These are phyloP conservation scores for Carnegiea gigantea DNA, from an alignment of 179 eudicot genomes.

Conservation along the genomic window DNA sequence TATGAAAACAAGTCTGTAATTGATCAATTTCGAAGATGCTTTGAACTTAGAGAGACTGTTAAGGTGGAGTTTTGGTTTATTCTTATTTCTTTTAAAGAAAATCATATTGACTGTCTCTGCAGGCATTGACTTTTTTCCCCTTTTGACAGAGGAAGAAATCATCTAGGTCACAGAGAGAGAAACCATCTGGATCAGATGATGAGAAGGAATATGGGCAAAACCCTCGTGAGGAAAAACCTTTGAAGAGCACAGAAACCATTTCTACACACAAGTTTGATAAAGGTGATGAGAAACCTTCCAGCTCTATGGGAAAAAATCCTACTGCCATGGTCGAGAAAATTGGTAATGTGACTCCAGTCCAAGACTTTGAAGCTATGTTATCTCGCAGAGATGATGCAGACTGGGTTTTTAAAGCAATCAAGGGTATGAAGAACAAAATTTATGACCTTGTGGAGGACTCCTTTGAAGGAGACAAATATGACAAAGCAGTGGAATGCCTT, in stretches of 20 bases:
- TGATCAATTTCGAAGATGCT: conserved; percentile 58
- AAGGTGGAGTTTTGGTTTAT: conserved; percentile 47
- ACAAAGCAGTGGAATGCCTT: conserved; percentile 71
- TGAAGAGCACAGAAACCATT: conserved; percentile 11
- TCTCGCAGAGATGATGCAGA: conserved; percentile 84
- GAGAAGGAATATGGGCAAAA: conserved; percentile 44
- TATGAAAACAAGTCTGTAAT: conserved; percentile 56
- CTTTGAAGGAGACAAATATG: conserved; percentile 51
- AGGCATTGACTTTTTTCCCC: conserved; percentile 11
- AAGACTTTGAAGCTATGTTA: conserved; percentile 90
- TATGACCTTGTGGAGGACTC: conserved; percentile 63
- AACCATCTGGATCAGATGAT: conserved; percentile 65
- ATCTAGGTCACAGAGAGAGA: conserved; percentile 53
- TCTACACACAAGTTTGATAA: conserved; percentile 26
- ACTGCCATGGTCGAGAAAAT: conserved; percentile 48
- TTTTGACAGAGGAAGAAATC: conserved; percentile 78
- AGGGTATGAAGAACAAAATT: conserved; percentile 60
- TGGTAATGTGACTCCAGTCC: conserved; percentile 65
- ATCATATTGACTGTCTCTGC: neutral
- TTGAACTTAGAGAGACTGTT: conserved; percentile 79
- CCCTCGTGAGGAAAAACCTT: conserved; percentile 33
- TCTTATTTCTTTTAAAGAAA: conserved; percentile 4
- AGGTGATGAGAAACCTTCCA: conserved; percentile 33
- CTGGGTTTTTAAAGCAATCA: conserved; percentile 80
- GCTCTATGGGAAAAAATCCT: conserved; percentile 37